phyloP scores from a whole-genome alignment of 2,329 filamentous ascomycete species.

The Xylaria sp. region DNA sequence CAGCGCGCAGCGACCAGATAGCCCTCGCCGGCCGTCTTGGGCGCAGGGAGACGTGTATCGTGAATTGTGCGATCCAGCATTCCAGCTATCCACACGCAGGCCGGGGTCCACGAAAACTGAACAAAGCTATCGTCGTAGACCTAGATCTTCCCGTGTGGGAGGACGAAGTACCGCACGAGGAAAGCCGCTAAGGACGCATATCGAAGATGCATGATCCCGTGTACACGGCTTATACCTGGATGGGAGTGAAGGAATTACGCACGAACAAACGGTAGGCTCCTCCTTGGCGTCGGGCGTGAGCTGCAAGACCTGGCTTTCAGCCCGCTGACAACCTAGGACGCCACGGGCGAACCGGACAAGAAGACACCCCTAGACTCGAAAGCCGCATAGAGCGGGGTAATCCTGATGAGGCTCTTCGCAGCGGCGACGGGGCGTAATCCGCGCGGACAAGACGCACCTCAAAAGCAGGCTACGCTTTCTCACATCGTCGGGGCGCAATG shows the following conservation, averaged over 20 bases:
- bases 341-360: slow-evolving; percentile 13
- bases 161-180: slow-evolving; percentile 22
- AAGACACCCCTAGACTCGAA: not conserved
- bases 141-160: slow-evolving; percentile 70
- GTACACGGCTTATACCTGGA: slow-evolving; percentile 1
- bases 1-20: slow-evolving; percentile 48
- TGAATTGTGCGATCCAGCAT: slow-evolving; percentile 79
- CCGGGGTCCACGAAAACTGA: slow-evolving; percentile 64
- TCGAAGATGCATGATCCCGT: not conserved
- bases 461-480: not conserved
- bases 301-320: slow-evolving; percentile 13
- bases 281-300: not conserved
- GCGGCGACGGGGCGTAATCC: not conserved
- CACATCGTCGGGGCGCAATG: not conserved
- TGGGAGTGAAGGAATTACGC: not conserved
- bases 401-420: slow-evolving; percentile 20
- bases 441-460: not conserved
- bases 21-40: slow-evolving; percentile 50
- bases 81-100: slow-evolving; percentile 65
- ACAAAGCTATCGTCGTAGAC: slow-evolving; percentile 86
- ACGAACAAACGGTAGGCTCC: not conserved
- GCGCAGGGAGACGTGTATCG: slow-evolving; percentile 73
- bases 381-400: slow-evolving; percentile 27
- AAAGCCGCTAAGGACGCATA: not conserved
- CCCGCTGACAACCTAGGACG: not conserved